Evolutionary conservation across 2,329 filamentous ascomycete species (phyloP), one percentile per base, ranked within the genome.

Genomic region (Clonostachys chloroleuca): DNA sequence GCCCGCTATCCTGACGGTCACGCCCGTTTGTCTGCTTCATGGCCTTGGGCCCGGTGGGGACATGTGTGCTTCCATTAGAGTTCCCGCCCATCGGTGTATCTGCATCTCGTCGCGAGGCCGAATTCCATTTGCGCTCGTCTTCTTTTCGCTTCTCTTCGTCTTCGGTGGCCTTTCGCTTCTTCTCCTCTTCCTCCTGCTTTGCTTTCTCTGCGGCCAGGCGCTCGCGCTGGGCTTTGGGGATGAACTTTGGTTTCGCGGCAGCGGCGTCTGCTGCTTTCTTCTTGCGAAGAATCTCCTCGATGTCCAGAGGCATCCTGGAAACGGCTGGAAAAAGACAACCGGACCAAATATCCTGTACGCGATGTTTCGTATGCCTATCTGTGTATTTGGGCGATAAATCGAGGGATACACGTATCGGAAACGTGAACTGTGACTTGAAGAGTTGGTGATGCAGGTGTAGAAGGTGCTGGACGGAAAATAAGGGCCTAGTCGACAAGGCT

Each of bases 181-280:
- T 78, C 24, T 78, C 75, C 42, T 84, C 81, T 51, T 81, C 76
- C 42, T 86, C 78, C 69, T 91, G 89, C 61, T 81, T 76, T 34
- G 83, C 77, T 69, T 90, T 90, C 60, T 95, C 88, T 14, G 89
- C 74, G 33, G 89, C 90, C 24, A 95, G 67, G 50, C 83, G 81
- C 63, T 95, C 90, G 47, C 92, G 81, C 64, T 95, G 81, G 34
- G 87, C 86, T 71, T 88, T 94, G 5, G 88, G 87, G 18, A 96
- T 72, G 62, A 95, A 95, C 64, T 89, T 92, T 6, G 91, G 91
- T 75, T 94, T 96, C 47, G 89, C 80, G 10, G 89, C 86, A 14
- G 87, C 89, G 35, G 87, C 87, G 67, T 94, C 89, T 30, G 88
- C 86, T 51, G 89, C 89, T 61, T 87, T 89, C 75, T 95, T 95